Evolutionary conservation across 2,329 filamentous ascomycete species (phyloP), one percentile per base, ranked within the genome.

Genomic region (Thelonectria olida): DNA sequence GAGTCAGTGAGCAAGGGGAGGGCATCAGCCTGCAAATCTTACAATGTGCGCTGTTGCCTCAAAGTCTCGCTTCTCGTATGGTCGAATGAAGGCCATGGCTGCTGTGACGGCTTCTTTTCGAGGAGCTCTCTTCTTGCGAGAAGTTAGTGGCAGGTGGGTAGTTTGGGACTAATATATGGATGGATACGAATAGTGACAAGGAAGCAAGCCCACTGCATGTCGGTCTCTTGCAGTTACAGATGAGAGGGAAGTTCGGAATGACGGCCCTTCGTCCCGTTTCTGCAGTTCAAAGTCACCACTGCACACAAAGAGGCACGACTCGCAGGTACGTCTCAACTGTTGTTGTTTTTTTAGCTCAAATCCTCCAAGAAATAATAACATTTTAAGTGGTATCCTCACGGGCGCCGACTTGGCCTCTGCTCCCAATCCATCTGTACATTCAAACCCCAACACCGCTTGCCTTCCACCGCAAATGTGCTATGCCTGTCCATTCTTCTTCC

Each of bases 41-140:
- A 81, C 80, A 60, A 82, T 82, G 44, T 78, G 70, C 5, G 77
- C 78, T 50, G 74, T 78, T 48, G 72, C 76, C 7, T 80, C 78
- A 65, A 78, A 79, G 66, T 82, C 80, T 7, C 71, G 68, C 6
- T 74, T 59, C 58, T 73, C 63, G 56, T 80, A 81, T 3, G 71
- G 75, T 53, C 81, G 76, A 51, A 84, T 82, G 66, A 80, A 82
- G 3, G 80, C 80, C 81, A 83, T 83, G 25, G 9, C 25, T 27
- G 25, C 25, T 27, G 25, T 9, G 6, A 27, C 9, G 25, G n/a
- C n/a, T n/a, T n/a, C n/a, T n/a, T n/a, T n/a, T n/a, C n/a, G n/a
- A n/a, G n/a, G n/a, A n/a, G n/a, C n/a, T n/a, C n/a, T n/a, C n/a
- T n/a, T n/a, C n/a, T n/a, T n/a, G n/a, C n/a, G n/a, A n/a, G n/a